A percentile compares a stretch with the other conserved stretches of the same genome.
Conservation (phyloP, 2,329 filamentous ascomycete genomes). For the Tothia fuscella region DNA sequence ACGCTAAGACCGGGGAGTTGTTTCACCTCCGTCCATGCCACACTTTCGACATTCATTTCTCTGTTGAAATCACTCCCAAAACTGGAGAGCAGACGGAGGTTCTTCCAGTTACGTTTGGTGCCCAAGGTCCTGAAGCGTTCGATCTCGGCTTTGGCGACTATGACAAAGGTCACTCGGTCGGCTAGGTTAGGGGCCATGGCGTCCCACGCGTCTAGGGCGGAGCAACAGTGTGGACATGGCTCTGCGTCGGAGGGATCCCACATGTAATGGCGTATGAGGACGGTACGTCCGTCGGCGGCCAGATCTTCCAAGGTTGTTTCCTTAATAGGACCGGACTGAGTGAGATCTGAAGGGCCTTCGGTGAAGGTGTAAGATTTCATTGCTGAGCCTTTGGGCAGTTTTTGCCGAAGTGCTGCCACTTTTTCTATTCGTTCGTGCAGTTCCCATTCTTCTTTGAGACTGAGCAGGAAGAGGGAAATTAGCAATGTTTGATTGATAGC, state of each 20-base stretch:
- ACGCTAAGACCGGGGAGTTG: constrained; percentile 13
- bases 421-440: constrained; percentile 11
- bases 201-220: constrained; percentile 13
- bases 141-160: constrained; percentile 12
- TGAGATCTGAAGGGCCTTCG: constrained; percentile 7
- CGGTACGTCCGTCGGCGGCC: constrained; percentile 8
- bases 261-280: constrained; percentile 15
- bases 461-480: no score
- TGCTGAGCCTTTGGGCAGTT: constrained; percentile 6
- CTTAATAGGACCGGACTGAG: background rate
- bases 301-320: constrained; percentile 12
- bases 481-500: no score
- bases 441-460: constrained; percentile 11
- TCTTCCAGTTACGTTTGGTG: constrained; percentile 11
- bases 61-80: constrained; percentile 12
- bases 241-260: constrained; percentile 10
- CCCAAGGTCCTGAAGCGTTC: constrained; percentile 11
- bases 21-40: constrained; percentile 10
- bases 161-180: constrained; percentile 11
- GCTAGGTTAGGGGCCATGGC: constrained; percentile 14
- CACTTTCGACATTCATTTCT: constrained; percentile 13
- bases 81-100: constrained; percentile 14
- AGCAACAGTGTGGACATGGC: constrained; percentile 13
- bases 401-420: constrained; percentile 12
- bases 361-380: background rate